Evolutionary conservation across 257 asterid genomes (phyloP).

Genomic region (Capsicum rhomboideum): DNA sequence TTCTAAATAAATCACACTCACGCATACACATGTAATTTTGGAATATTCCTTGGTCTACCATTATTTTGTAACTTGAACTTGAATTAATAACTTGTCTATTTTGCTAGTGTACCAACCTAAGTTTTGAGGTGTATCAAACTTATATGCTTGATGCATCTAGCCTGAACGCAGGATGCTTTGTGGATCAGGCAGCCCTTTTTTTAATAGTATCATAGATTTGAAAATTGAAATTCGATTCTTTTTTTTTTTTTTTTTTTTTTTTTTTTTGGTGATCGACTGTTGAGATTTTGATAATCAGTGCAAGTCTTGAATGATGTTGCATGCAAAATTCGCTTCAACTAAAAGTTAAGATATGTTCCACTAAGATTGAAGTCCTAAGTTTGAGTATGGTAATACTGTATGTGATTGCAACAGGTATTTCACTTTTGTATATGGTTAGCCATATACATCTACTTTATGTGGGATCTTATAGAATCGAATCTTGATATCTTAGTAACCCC

Average conservation of each 20-base stretch:
- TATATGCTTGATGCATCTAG: background rate
- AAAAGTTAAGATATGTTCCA: background rate
- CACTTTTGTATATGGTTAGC: background rate
- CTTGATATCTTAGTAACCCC: background rate
- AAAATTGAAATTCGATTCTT: background rate
- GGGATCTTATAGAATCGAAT: background rate
- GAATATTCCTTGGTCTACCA: background rate
- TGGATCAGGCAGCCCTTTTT: background rate
- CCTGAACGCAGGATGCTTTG: background rate
- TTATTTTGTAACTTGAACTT: background rate
- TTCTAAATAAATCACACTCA: background rate
- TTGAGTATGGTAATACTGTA: background rate
- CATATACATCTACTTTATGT: background rate
- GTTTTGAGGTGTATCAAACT: background rate
- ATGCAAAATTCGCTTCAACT: background rate
- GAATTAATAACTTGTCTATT: background rate
- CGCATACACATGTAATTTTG: background rate
- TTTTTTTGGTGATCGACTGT: background rate
- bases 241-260: background rate
- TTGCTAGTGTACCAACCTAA: background rate
- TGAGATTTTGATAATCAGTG: background rate
- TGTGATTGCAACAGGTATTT: background rate
- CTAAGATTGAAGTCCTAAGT: background rate
- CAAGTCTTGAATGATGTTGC: background rate
- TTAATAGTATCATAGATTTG: background rate